Evolutionary conservation across 208 protist genomes (phyloP), one percentile per base, ranked within the genome.

Genomic region (Angomonas desouzai): DNA sequence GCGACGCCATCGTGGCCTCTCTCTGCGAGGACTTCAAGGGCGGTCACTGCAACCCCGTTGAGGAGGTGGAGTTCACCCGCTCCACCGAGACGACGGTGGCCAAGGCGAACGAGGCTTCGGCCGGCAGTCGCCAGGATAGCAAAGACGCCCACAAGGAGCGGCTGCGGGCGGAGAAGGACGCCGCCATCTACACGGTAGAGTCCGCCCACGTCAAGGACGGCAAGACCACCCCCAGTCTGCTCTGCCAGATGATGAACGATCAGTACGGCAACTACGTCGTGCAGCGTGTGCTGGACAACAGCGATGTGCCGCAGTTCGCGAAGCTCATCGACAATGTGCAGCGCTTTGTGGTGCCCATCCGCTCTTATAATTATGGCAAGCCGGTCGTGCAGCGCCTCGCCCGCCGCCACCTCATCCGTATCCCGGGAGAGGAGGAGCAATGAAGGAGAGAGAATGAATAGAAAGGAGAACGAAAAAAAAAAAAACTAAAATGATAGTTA

Each of bases 241-340:
- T 97, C 38, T 91, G 90, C 65, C 75, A 81, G 47, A 98, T 99
- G 88, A 94, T 98, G 79, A 97, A 97, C 53, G 96, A 99, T 63
- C 91, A 94, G 68, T 99, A 91, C 77, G 97, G 94, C 29, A 99
- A 99, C 80, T 99, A 99, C 74, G 97, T 99, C 18, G 94, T 98
- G 29, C 97, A 99, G 81, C 97, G 97, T 57, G 81, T 99, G 48
- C 69, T 99, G 3, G 96, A 99, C 73, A 91, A 80, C 13, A 86
- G 82, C 18, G 78, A 89, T 62, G 74, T 87, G 33, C 84, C 89
- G 27, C 85, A 94, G 70, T 90, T 87, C 47, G 77, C 77, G 53
- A 70, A 74, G 58, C 80, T 96, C 10, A 78, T 93, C 36, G 77
- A 94, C 66, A 88, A 91, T 73, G 94, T 94, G 53, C 74, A 92